Evolutionary conservation across 192 early-diverging fungal genomes (phyloP), one percentile per base, ranked within the genome.

Genomic region (Coemansia erecta): DNA sequence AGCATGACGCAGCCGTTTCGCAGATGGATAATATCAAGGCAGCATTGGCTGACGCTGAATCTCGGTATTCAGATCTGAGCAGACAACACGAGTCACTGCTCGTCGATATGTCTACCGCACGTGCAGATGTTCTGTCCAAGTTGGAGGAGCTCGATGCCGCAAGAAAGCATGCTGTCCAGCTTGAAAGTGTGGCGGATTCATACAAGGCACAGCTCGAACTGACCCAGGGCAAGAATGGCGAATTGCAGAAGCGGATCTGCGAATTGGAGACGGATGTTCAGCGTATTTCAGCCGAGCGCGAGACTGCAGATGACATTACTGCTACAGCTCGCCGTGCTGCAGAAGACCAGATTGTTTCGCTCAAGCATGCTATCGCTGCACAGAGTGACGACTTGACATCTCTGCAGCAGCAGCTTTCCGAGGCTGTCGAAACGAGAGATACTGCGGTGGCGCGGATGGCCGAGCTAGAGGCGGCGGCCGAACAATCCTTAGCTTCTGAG

Each of bases 21-120:
- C 50, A 44, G 2, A 44, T 70, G 28, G 10, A 50, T 14, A 31
- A 41, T 4, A 51, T 49, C 4, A 41, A 56, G 5, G 39, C 54
- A 4, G 13, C n/a, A 23, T 14, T 39, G 12, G 22, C 40, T 3
- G 23, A 37, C 10, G 40, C 40, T 19, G 54, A 56, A 13, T 1
- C 6, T 26, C 37, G 40, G 15, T 43, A 37, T 43, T 17, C 54
- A 13, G 21, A 33, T 23, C 54, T 50, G 24, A 10, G 26, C 23
- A 50, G 12, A 18, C 3, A 50, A n/a, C 48, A 50, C 22, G 24
- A 28, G 13, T 3, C 12, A 17, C 13, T 28, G 48, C 10, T 13
- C 13, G 13, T 31, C 18, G 18, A n/a, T 12, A 10, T 14, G 12
- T 28, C 48, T 31, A 28, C 23, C 11, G 4, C 26, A 28, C 48